Conservation (phyloP, 139 green algal genomes). For the Haematococcus lacustris region DNA sequence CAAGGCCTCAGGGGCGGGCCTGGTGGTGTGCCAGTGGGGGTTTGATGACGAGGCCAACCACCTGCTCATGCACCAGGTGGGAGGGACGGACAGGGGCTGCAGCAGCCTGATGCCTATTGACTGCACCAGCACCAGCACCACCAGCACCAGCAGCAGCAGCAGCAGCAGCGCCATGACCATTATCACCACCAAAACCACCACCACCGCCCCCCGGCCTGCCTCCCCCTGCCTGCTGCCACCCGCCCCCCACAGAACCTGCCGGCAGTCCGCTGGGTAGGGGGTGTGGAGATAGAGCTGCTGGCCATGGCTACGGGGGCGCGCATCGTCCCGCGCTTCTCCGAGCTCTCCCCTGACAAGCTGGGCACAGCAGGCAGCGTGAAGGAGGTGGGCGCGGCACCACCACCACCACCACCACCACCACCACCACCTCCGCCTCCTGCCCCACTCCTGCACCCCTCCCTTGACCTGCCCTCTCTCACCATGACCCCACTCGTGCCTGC, state of each 20-base stretch:
- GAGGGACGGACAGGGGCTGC: too few relatives aligned
- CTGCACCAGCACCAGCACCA: too few relatives aligned
- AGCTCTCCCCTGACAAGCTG: conserved; percentile 90
- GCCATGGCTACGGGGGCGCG: conserved; percentile 94
- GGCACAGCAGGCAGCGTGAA: conserved; percentile 75
- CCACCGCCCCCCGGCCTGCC: too few relatives aligned
- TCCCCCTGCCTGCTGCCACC: too few relatives aligned
- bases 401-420: too few relatives aligned
- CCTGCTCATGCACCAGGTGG: conserved; percentile 91
- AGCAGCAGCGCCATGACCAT: too few relatives aligned
- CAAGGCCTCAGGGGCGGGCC: conserved; percentile 78
- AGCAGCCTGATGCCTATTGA: conserved; percentile 86
- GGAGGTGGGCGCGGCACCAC: conserved; percentile 45
- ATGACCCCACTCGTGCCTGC: background rate
- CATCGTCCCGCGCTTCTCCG: conserved; percentile 87
- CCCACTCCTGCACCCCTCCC: too few relatives aligned
- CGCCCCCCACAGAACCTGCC: too few relatives aligned
- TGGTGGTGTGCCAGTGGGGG: conserved; percentile 98
- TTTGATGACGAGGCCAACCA: conserved; percentile 99
- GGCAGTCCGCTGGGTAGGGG: conserved; percentile 74
- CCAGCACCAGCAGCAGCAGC: too few relatives aligned
- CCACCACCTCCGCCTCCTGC: too few relatives aligned
- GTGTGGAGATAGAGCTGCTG: conserved; percentile 98
- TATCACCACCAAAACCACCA: too few relatives aligned
- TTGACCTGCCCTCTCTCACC: background rate